Conservation (phyloP, 208 protist genomes). For the Herpetomonas tarakana region DNA sequence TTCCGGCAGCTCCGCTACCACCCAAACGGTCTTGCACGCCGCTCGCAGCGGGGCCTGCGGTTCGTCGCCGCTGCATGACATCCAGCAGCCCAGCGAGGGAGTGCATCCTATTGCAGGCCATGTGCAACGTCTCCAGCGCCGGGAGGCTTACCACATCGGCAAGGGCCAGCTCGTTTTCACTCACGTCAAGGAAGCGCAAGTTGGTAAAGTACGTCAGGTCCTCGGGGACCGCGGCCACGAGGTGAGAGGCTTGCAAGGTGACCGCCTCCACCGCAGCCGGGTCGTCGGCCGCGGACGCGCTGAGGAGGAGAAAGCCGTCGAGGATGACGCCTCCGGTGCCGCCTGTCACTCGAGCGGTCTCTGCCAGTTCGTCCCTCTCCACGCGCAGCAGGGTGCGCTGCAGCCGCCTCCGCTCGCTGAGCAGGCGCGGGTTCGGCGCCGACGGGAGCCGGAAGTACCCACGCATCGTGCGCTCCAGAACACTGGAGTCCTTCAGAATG, state of each 20-base stretch:
- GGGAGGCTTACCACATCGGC: conserved; percentile 59
- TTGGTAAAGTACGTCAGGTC: conserved; percentile 72
- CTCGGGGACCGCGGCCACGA: conserved; percentile 59
- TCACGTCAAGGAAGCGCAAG: conserved; percentile 75
- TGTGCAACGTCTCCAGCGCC: conserved; percentile 64
- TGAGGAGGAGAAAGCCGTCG: conserved; percentile 81
- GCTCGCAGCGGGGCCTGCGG: background rate
- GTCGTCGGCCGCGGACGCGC: conserved; percentile 51
- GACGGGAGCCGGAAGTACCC: conserved; percentile 88
- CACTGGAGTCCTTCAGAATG: conserved; percentile 71
- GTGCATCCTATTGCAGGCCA: conserved; percentile 73
- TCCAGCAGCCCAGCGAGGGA: conserved; percentile 39
- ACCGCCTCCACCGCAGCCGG: conserved; percentile 66
- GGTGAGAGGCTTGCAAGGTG: conserved; percentile 62
- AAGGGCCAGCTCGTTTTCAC: conserved; percentile 70
- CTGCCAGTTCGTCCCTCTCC: conserved; percentile 35
- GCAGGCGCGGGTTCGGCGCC: conserved; percentile 36
- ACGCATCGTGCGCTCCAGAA: conserved; percentile 73
- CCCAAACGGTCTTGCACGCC: background rate
- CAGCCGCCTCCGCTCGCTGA: conserved; percentile 39
- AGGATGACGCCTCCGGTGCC: conserved; percentile 40
- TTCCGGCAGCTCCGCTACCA: background rate
- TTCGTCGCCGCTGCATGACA: conserved; percentile 7
- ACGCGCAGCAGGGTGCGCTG: conserved; percentile 36
- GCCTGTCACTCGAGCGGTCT: conserved; percentile 27